phyloP scores from a whole-genome alignment of 208 protist species.

The Porcisia deanei region DNA sequence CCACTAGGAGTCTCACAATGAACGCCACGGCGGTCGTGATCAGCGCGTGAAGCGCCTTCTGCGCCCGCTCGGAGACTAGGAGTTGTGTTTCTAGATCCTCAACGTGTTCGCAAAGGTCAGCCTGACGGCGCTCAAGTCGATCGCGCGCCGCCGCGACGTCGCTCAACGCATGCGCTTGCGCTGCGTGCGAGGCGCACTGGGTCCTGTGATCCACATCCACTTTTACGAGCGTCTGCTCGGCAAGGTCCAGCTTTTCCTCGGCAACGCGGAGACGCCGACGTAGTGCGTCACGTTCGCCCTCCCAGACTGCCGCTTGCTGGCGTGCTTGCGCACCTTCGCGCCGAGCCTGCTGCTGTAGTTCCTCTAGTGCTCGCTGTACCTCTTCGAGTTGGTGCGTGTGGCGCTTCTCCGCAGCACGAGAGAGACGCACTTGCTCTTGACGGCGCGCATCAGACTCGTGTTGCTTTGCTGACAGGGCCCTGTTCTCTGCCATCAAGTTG shows the following conservation, averaged over 20 bases:
- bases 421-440: constrained; percentile 9
- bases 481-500: background rate
- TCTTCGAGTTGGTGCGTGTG: constrained; percentile 18
- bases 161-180: constrained; percentile 3
- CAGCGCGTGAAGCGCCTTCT: constrained; percentile 12
- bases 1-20: constrained; percentile 1
- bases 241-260: constrained; percentile 1
- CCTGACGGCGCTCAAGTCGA: constrained; percentile 10
- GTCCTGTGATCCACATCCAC: constrained; percentile 4
- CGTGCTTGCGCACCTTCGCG: constrained; percentile 1
- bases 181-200: constrained; percentile 1
- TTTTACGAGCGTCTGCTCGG: constrained; percentile 14
- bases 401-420: constrained; percentile 14
- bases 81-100: constrained; percentile 24
- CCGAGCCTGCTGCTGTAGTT: constrained; percentile 13
- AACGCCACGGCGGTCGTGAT: constrained; percentile 2
- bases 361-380: constrained; percentile 24
- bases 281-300: constrained; percentile 16
- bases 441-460: constrained; percentile 10
- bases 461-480: constrained; percentile 1
- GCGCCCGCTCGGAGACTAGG: constrained; percentile 1
- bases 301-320: background rate
- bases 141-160: constrained; percentile 5
- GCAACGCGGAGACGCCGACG: background rate
- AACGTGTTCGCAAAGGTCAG: constrained; percentile 20